Base-by-base conservation (phyloP, 352 stramenopile species). In the Phytophthora citrophthora region DNA sequence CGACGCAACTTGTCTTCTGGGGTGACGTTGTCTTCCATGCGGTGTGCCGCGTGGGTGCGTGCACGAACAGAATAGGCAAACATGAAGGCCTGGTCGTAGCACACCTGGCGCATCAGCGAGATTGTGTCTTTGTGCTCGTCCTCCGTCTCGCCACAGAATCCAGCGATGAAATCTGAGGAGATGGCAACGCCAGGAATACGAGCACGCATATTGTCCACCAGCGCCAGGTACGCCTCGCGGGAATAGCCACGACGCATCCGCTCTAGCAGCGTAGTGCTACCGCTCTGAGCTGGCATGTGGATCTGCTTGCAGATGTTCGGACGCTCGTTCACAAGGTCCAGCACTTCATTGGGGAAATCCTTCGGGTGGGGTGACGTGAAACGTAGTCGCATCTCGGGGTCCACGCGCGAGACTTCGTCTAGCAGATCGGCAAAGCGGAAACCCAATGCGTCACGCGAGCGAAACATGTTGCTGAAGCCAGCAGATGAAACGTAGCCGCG, bases 301-400 rank as follows among this genome's bases (percentile, higher is more conserved):
- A 99, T 88, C 61, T 96, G 91, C 64, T 94, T 97, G 74, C 98
- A 99, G 54, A 99, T 95, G 74, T 99, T 99, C 31, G 77, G 54
- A 46, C 92, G 86, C 64, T 99, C 92, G 41, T 79, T 69, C 57
- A 97, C 90, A 12, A 96, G 80, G 41, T 95, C 76, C 31, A 99
- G 81, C 13, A 99, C 81, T 41, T 93, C 90, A 24, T 97, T 83
- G 0, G 97, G 97, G 72, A 99, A 99, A 73, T 99, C 98, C 78
- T 99, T 99, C 0, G 98, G 98, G 73, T 99, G 98, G 5, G 98
- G 97, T 20, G 93, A 99, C 48, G 97, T 99, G 76, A 99, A 99
- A 32, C 98, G 95, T n/a, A 99, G 87, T 47, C 98, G 90, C 44
- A 99, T 88, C 70, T 99, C 97, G 0, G 93, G 92, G 39, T 97